These are phyloP conservation scores for Suhomyces wounanorum DNA, from an alignment of 1,139 yeast species.

Conservation along the genomic window DNA sequence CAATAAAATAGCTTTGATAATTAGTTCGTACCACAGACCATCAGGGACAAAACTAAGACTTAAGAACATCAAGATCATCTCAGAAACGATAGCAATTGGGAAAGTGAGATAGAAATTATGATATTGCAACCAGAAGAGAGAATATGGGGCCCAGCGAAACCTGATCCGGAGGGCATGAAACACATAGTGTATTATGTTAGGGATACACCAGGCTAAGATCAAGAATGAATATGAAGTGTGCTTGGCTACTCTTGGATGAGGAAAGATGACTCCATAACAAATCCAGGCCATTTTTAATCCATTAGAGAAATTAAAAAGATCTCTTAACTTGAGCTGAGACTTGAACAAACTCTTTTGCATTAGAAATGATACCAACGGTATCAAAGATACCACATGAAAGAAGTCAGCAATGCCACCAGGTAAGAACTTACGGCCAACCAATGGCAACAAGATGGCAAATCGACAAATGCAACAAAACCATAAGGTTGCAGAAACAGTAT, in stretches of 20 bases:
- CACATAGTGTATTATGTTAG: slow-evolving; percentile 43
- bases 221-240: slow-evolving; percentile 51
- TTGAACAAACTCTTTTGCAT: slow-evolving; percentile 24
- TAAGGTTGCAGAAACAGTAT: slow-evolving; percentile 43
- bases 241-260: slow-evolving; percentile 52
- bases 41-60: slow-evolving; percentile 48
- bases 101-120: slow-evolving; percentile 43
- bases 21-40: slow-evolving; percentile 29
- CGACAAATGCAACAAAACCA: slow-evolving; percentile 57
- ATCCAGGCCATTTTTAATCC: slow-evolving; percentile 42
- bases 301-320: slow-evolving; percentile 34
- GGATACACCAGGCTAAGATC: slow-evolving; percentile 47
- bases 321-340: slow-evolving; percentile 13
- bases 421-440: slow-evolving; percentile 61
- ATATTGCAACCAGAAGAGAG: slow-evolving; percentile 43
- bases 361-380: slow-evolving; percentile 34
- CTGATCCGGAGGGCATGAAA: slow-evolving; percentile 51
- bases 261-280: slow-evolving; percentile 48
- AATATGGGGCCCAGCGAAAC: slow-evolving; percentile 34
- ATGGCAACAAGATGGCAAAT: slow-evolving; percentile 53
- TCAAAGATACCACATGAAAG: slow-evolving; percentile 47
- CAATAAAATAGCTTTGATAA: slow-evolving; percentile 31
- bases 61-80: slow-evolving; percentile 54
- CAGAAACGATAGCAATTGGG: slow-evolving; percentile 51
- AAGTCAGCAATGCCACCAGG: slow-evolving; percentile 74